Percentiles rank a stretch among this genome's conserved stretches.
These are phyloP conservation scores for Helicocarpus griseus DNA, from an alignment of 2,329 filamentous ascomycete species.

Conservation along the genomic window DNA sequence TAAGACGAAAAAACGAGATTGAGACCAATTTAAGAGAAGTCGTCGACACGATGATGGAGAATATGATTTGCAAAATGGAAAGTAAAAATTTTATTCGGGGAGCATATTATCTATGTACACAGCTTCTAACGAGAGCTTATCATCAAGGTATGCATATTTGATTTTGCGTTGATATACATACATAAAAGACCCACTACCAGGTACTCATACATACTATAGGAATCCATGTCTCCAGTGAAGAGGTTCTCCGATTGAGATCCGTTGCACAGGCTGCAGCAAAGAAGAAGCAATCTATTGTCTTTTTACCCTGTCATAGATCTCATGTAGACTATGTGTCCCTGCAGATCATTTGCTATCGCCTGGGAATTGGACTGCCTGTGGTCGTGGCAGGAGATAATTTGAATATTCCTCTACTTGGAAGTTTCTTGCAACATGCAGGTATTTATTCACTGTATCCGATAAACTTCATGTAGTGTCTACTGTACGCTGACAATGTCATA, in stretches of 20 bases:
- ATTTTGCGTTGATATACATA: not conserved
- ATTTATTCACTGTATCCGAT: conserved; percentile 7
- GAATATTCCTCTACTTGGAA: conserved; percentile 83
- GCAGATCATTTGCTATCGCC: conserved; percentile 88
- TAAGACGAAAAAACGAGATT: conserved; percentile 47
- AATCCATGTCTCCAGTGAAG: conserved; percentile 91
- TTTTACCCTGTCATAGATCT: conserved; percentile 85
- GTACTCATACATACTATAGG: conserved; percentile 29
- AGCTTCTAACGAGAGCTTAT: conserved; percentile 84
- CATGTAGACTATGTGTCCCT: conserved; percentile 95
- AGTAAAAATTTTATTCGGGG: conserved; percentile 84
- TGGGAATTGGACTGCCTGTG: conserved; percentile 79
- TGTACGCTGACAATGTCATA: conserved; percentile 11
- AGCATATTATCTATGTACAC: conserved; percentile 81
- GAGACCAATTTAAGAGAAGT: conserved; percentile 67
- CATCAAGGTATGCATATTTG: conserved; percentile 58
- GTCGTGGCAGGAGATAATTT: conserved; percentile 94
- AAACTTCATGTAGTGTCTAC: not conserved
- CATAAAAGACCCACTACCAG: too few species aligned
- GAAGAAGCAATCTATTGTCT: conserved; percentile 92
- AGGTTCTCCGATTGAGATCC: conserved; percentile 70
- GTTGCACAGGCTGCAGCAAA: conserved; percentile 74
- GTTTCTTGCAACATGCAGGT: conserved; percentile 86
- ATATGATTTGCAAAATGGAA: conserved; percentile 99
- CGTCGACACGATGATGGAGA: conserved; percentile 75